These are phyloP conservation scores for Letharia lupina DNA, from an alignment of 495 filamentous ascomycete genomes.

Conservation along the genomic window DNA sequence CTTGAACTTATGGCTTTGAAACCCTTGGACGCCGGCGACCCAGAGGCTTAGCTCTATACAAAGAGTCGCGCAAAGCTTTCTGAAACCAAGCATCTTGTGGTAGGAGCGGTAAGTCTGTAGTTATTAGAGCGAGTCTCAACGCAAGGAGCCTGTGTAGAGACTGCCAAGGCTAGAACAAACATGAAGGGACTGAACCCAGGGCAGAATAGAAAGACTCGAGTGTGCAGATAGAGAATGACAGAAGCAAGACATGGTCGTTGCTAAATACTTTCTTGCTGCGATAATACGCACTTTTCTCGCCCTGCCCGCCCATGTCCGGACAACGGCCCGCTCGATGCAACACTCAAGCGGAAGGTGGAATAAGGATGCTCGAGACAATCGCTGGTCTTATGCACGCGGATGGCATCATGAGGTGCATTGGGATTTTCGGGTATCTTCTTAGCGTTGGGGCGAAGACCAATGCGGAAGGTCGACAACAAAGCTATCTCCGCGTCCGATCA, in stretches of 20 bases:
- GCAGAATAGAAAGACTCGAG: background rate
- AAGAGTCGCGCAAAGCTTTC: background rate
- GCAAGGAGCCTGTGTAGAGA: background rate
- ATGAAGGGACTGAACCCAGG: background rate
- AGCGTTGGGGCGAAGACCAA: background rate
- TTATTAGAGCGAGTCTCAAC: background rate
- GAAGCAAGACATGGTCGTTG: background rate
- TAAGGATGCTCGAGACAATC: background rate
- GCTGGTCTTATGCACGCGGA: background rate
- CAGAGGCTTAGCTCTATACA: background rate
- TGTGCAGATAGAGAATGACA: background rate
- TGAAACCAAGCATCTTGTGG: background rate
- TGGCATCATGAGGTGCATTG: background rate
- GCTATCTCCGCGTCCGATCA: background rate
- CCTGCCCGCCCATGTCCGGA: background rate
- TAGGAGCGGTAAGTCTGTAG: background rate
- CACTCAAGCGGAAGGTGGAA: background rate
- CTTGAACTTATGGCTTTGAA: conserved; percentile 3
- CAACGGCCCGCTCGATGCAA: background rate
- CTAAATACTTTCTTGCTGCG: background rate
- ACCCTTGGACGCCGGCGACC: background rate
- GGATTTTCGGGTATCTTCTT: background rate
- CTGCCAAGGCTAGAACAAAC: background rate
- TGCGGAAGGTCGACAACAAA: background rate
- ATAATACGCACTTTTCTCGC: background rate